These are phyloP conservation scores for Dactylonectria estremocensis DNA, from an alignment of 2,329 filamentous ascomycete species.

Conservation along the genomic window DNA sequence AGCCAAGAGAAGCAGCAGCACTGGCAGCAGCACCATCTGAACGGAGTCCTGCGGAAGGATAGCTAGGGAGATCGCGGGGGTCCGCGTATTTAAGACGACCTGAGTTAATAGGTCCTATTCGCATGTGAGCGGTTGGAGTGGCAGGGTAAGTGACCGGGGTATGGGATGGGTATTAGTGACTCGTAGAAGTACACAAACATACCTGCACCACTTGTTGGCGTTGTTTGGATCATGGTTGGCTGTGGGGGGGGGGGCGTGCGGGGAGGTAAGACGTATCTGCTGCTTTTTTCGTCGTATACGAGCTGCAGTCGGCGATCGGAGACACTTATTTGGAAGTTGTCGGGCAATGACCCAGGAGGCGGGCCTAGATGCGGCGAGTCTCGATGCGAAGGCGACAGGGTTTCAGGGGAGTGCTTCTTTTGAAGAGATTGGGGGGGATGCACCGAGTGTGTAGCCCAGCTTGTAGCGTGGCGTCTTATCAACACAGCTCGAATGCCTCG, in stretches of 20 bases:
- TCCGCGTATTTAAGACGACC: slow-evolving; percentile 78
- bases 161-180: slow-evolving; percentile 19
- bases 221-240: slow-evolving; percentile 48
- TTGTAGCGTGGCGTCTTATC: slow-evolving; percentile 18
- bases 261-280: slow-evolving; percentile 27
- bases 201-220: slow-evolving; percentile 43
- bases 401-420: slow-evolving; percentile 13
- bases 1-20: slow-evolving; percentile 82
- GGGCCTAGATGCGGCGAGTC: slow-evolving; percentile 20
- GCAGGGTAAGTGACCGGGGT: slow-evolving; percentile 16
- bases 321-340: slow-evolving; percentile 21
- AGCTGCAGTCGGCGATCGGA: slow-evolving; percentile 31
- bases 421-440: slow-evolving; percentile 12
- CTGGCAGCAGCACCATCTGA: slow-evolving; percentile 75
- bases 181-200: slow-evolving; percentile 29
- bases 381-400: slow-evolving; percentile 20
- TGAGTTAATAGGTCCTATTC: slow-evolving; percentile 48
- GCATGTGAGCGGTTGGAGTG: slow-evolving; percentile 31
- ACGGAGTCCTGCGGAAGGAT: slow-evolving; percentile 75
- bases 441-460: slow-evolving; percentile 4
- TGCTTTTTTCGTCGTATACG: slow-evolving; percentile 38
- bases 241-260: slow-evolving; percentile 43
- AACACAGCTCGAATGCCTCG: slow-evolving; percentile 9
- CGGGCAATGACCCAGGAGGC: slow-evolving; percentile 23
- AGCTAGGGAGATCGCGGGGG: slow-evolving; percentile 81